phyloP scores from a whole-genome alignment of 2,329 filamentous ascomycete species.

The Neopestalotiopsis rosae region DNA sequence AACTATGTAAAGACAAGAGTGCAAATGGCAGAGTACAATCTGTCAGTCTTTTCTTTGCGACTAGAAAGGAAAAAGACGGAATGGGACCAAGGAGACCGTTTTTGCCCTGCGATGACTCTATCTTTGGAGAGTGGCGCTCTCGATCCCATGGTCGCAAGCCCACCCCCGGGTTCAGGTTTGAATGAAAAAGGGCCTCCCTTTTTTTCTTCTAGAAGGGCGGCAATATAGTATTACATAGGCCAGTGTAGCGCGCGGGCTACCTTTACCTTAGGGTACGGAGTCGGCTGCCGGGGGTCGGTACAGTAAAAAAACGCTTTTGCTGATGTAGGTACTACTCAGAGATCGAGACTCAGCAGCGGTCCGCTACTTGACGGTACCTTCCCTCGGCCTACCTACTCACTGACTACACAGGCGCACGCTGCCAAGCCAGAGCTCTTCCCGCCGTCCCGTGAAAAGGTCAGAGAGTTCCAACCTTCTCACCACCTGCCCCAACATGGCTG shows the following conservation, averaged over 20 bases:
- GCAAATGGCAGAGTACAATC: no score
- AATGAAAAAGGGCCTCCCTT: neutral
- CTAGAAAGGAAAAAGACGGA: neutral
- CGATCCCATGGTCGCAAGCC: neutral
- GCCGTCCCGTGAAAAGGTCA: slow-evolving; percentile 8
- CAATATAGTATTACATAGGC: neutral
- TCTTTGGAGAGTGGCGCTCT: neutral
- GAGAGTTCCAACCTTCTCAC: neutral
- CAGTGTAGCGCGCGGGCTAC: slow-evolving; percentile 7
- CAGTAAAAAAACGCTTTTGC: neutral
- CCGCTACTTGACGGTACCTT: neutral
- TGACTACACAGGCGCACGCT: neutral
- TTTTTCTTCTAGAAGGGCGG: neutral
- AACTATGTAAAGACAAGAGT: no score
- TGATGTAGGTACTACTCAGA: neutral
- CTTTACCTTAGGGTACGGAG: neutral
- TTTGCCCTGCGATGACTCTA: neutral
- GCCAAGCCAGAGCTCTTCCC: neutral
- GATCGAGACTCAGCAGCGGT: neutral
- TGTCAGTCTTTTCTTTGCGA: neutral
- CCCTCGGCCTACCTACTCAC: neutral
- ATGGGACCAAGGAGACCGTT: neutral
- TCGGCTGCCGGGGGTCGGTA: slow-evolving; percentile 9
- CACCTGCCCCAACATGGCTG: neutral
- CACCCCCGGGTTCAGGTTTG: neutral